phyloP scores from a whole-genome alignment of 2,329 filamentous ascomycete genomes.

The Boeremia lycopersici region DNA sequence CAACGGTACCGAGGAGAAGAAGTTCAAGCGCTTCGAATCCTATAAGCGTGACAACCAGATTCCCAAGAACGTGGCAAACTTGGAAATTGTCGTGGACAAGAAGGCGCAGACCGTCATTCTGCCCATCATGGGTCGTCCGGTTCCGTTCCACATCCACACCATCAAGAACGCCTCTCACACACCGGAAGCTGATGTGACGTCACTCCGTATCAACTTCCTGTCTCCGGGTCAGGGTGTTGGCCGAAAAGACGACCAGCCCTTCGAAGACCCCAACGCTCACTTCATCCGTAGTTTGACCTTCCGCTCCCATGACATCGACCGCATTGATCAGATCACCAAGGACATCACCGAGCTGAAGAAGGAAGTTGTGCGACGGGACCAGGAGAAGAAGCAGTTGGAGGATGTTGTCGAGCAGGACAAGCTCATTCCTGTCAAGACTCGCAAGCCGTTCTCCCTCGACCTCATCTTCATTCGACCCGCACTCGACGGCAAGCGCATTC shows the following conservation, averaged over 20 bases:
- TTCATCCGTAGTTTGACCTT: constrained; percentile 96
- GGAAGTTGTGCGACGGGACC: constrained; percentile 86
- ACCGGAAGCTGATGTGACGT: constrained; percentile 92
- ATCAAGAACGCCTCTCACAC: constrained; percentile 99
- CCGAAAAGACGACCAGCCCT: constrained; percentile 95
- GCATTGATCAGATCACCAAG: constrained; percentile 87
- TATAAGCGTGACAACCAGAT: constrained; percentile 98
- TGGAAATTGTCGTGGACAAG: constrained; percentile 86
- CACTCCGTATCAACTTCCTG: constrained; percentile 94
- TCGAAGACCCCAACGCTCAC: constrained; percentile 93
- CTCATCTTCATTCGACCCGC: constrained; percentile 96
- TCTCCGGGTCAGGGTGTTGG: constrained; percentile 97
- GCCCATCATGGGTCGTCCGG: constrained; percentile 95
- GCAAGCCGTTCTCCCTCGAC: constrained; percentile 85
- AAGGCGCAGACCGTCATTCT: constrained; percentile 91
- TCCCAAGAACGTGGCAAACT: constrained; percentile 78
- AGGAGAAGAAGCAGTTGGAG: constrained; percentile 99
- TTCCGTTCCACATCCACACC: constrained; percentile 96
- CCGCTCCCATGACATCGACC: constrained; percentile 84
- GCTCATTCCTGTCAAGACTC: constrained; percentile 90
- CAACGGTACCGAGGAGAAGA: constrained; percentile 93
- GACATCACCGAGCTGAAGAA: constrained; percentile 98
- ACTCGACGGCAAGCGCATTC: constrained; percentile 94
- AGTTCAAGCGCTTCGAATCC: constrained; percentile 98
- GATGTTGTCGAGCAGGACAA: constrained; percentile 99